Evolutionary conservation across 2,329 filamentous ascomycete genomes (phyloP).

Genomic region (Emergomyces orientalis): DNA sequence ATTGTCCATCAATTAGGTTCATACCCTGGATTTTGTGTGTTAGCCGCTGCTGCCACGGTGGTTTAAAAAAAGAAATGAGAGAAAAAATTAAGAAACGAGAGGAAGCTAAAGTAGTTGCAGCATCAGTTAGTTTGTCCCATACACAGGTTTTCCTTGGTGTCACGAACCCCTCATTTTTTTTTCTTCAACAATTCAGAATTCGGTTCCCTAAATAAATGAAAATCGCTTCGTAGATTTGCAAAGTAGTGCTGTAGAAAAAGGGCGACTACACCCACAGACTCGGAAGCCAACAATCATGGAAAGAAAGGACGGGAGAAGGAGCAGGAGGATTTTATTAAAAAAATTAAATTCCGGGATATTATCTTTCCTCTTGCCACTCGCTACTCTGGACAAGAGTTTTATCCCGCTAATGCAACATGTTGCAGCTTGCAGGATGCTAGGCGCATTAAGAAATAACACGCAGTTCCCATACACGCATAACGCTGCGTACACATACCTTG

Average conservation of each 20-base stretch:
- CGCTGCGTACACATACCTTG: too few relatives aligned
- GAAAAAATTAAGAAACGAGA: not conserved
- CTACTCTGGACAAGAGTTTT: not conserved
- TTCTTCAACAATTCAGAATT: not conserved
- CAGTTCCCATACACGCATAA: too few relatives aligned
- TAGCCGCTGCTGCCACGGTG: constrained; percentile 2
- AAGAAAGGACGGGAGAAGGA: not conserved
- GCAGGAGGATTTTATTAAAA: not conserved
- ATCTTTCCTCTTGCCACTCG: not conserved
- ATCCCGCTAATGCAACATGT: not conserved
- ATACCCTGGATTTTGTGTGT: not conserved
- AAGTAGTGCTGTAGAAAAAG: not conserved
- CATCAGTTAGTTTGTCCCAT: not conserved
- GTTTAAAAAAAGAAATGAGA: not conserved
- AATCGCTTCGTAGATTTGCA: not conserved
- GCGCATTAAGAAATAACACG: not conserved
- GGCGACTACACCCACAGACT: not conserved
- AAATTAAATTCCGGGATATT: not conserved
- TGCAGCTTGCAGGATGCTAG: not conserved
- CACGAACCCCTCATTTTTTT: not conserved
- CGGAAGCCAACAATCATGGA: too few relatives aligned
- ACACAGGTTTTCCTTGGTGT: not conserved
- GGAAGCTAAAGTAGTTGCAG: not conserved
- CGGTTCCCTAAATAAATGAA: too few relatives aligned
- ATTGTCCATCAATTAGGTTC: not conserved